These are phyloP conservation scores for Paracoccidioides brasiliensis DNA, from an alignment of 2,329 filamentous ascomycete genomes.

Conservation along the genomic window DNA sequence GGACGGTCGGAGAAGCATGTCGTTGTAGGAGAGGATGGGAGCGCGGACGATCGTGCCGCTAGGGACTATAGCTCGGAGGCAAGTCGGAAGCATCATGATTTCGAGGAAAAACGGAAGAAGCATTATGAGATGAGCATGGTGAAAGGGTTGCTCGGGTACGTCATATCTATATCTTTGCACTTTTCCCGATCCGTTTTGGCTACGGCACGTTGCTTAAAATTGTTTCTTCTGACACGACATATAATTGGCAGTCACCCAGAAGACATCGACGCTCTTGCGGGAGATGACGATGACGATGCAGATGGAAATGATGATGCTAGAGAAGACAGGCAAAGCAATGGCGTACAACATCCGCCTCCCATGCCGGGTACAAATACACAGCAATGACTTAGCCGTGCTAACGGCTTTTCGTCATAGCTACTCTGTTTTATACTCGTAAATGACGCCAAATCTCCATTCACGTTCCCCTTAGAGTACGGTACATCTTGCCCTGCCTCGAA, in stretches of 20 bases:
- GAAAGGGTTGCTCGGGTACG: conserved; percentile 67
- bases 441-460: background rate
- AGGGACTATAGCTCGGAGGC: conserved; percentile 51
- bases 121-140: conserved; percentile 99
- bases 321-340: conserved; percentile 9
- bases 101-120: conserved; percentile 83
- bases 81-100: conserved; percentile 77
- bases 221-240: background rate
- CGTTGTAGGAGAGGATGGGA: conserved; percentile 49
- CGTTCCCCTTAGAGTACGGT: no score
- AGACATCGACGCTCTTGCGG: conserved; percentile 47
- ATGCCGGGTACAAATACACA: conserved; percentile 19
- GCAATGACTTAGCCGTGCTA: background rate
- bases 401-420: background rate
- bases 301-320: conserved; percentile 11
- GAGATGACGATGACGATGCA: conserved; percentile 42
- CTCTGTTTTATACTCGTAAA: background rate
- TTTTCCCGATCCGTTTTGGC: background rate
- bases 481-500: no score
- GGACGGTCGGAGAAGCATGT: conserved; percentile 57
- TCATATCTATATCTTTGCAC: conserved; percentile 9
- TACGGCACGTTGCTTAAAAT: background rate
- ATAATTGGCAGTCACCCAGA: conserved; percentile 44
- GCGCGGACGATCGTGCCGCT: conserved; percentile 24
- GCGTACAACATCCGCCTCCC: conserved; percentile 13